Evolutionary conservation across 176 grass and related monocot species (phyloP), one percentile per base, ranked within the genome.

Genomic region (Chloris gayana): DNA sequence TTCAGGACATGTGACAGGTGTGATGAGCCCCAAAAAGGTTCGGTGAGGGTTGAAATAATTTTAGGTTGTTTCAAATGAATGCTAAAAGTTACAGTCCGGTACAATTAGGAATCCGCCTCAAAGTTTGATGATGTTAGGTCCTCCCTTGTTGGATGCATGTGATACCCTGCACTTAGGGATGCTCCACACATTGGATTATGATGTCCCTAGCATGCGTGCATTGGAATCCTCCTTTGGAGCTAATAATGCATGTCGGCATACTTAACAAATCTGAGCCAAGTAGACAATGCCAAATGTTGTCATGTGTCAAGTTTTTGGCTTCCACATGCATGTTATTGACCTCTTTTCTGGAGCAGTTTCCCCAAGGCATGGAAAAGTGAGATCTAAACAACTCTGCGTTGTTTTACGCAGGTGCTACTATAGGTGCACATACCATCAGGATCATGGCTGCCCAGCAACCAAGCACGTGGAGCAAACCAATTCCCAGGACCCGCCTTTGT

Each of bases 391-490:
- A 66, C 15, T 58, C 4, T 21, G 14, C 54, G 18, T 27, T 32
- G 27, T 64, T 57, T 57, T 57, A 53, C 72, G 59, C 91, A 90
- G 91, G 67, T 90, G 75, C 57, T 93, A 93, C 62, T 93, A 90
- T 42, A 82, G 88, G 87, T 88, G 91, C 39, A 90, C 80, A 7
- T 93, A 90, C 27, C 80, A 82, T 64, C 65, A 86, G 25, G 91
- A 90, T 38, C 85, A 49, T 62, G 82, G 75, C 57, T 93, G 85
- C 69, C 82, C 81, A 56, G 82, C 91, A 73, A 88, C 65, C 66
- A 93, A 93, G 62, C 85, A 93, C 49, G 88, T 90, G 73, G 80
- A 93, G 72, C 84, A 88, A 65, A 74, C 64, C 67, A 89, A 75
- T 64, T 82, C 76, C 17, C 66, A 73, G 37, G 87, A 87, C 44